These are phyloP conservation scores for Aphanomyces cochlioides DNA, from an alignment of 352 stramenopile species.

Conservation along the genomic window DNA sequence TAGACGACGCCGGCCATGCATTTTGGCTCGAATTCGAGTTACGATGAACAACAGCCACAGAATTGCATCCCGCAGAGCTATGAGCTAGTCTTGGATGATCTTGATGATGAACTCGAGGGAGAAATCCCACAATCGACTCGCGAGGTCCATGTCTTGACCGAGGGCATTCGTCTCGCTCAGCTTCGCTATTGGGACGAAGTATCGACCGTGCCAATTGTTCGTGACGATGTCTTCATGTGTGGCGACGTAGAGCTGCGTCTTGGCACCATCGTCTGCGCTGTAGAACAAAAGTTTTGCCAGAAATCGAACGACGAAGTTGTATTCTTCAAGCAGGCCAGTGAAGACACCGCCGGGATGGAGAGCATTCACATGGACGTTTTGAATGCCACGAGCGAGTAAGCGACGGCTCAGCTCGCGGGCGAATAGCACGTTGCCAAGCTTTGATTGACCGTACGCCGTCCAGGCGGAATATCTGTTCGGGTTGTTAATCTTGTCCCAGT, in stretches of 20 bases:
- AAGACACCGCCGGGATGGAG: conserved; percentile 33
- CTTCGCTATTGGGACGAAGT: conserved; percentile 15
- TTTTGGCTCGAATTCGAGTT: not conserved
- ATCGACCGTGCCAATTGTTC: not conserved
- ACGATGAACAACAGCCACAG: not conserved
- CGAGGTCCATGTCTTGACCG: conserved; percentile 13
- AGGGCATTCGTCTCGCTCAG: not conserved
- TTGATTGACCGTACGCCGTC: conserved; percentile 31
- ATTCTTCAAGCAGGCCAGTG: not conserved
- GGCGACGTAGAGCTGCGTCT: conserved; percentile 25
- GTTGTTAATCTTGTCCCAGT: conserved; percentile 23
- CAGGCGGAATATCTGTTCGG: not conserved
- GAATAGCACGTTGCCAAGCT: conserved; percentile 37
- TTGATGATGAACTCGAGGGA: not conserved
- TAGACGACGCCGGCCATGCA: too few species aligned
- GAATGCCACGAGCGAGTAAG: conserved; percentile 28
- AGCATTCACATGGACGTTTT: conserved; percentile 33
- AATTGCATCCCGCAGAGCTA: not conserved
- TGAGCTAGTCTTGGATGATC: not conserved
- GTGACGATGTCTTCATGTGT: conserved; percentile 11
- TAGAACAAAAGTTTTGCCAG: not conserved
- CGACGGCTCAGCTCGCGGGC: conserved; percentile 34
- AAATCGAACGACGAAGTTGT: conserved; percentile 11
- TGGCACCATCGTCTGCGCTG: conserved; percentile 14
- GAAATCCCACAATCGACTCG: conserved; percentile 14